Conservation (phyloP, 495 filamentous ascomycete genomes). For the Annulohypoxylon maeteangense region DNA sequence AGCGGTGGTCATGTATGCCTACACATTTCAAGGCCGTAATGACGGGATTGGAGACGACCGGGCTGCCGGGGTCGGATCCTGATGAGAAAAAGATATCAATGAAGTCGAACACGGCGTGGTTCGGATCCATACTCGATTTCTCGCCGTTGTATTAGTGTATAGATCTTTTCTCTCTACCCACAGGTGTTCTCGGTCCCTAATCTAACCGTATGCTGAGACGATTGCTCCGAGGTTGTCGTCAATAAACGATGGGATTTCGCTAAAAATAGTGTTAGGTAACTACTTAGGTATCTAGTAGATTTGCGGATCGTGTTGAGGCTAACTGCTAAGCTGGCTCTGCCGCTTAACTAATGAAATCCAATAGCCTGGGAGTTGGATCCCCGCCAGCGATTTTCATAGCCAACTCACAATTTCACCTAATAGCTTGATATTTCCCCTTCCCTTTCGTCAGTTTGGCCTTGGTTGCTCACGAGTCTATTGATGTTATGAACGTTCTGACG, state of each 20-base stretch:
- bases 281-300: background rate
- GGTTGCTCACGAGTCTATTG: background rate
- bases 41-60: constrained; percentile 28
- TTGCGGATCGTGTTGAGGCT: background rate
- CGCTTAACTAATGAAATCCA: background rate
- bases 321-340: background rate
- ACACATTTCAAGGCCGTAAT: constrained; percentile 23
- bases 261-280: background rate
- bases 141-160: constrained; percentile 52
- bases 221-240: background rate
- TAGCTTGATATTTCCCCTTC: background rate
- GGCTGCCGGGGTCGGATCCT: constrained; percentile 18
- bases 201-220: background rate
- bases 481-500: background rate
- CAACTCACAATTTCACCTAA: background rate
- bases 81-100: constrained; percentile 36
- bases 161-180: constrained; percentile 41
- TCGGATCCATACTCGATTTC: constrained; percentile 34
- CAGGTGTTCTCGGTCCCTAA: background rate
- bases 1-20: constrained; percentile 22
- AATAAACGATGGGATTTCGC: background rate
- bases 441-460: background rate
- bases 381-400: background rate
- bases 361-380: background rate
- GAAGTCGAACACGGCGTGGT: constrained; percentile 28